These are phyloP conservation scores for Lactarius akahatsu DNA, from an alignment of 768 basidiomycete genomes.

Conservation along the genomic window DNA sequence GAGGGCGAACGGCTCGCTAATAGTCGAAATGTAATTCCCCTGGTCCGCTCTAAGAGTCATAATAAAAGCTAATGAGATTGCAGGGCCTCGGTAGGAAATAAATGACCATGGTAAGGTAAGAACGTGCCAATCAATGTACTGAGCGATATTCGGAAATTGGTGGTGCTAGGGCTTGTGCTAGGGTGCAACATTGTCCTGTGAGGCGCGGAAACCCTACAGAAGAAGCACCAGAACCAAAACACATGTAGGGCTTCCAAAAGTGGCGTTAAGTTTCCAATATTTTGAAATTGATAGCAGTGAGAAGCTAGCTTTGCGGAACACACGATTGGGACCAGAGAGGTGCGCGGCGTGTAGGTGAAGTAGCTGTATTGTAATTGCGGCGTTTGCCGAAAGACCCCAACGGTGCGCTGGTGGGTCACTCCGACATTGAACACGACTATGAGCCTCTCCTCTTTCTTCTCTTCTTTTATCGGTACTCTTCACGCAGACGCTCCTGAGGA, in stretches of 20 bases:
- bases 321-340: neutral
- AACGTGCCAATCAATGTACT: neutral
- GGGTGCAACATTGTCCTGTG: neutral
- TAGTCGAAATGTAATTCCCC: neutral
- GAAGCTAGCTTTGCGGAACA: too few relatives aligned
- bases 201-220: neutral
- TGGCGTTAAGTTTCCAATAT: neutral
- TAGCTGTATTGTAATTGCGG: neutral
- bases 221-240: neutral
- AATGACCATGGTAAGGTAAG: neutral
- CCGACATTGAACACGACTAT: slow-evolving; percentile 31
- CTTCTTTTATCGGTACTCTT: slow-evolving; percentile 43
- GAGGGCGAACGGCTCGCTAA: neutral
- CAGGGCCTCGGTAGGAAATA: neutral
- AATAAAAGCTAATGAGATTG: neutral
- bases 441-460: slow-evolving; percentile 46
- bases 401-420: neutral
- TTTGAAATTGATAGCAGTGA: neutral
- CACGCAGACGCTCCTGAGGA: slow-evolving; percentile 45
- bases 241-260: neutral
- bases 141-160: neutral
- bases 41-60: neutral
- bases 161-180: neutral
- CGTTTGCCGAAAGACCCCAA: neutral
- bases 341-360: neutral